These are phyloP conservation scores for Fusarium xyrophilum DNA, from an alignment of 2,329 filamentous ascomycete species.

Conservation along the genomic window DNA sequence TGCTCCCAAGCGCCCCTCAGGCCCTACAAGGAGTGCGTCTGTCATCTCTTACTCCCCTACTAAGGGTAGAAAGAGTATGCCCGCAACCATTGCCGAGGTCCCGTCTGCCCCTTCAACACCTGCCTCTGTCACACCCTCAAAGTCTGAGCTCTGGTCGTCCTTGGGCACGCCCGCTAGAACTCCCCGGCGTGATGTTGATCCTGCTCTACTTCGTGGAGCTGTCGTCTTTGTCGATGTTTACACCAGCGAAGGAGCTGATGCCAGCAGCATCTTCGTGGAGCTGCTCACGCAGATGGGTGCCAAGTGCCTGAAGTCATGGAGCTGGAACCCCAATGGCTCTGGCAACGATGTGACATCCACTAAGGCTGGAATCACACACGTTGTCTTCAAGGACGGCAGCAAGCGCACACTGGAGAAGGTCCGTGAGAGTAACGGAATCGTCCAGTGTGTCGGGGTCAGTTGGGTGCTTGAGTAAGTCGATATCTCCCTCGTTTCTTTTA, in stretches of 20 bases:
- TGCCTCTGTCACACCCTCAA: slow-evolving; percentile 51
- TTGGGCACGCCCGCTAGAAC: slow-evolving; percentile 64
- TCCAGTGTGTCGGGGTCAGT: slow-evolving; percentile 85
- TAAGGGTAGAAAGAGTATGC: slow-evolving; percentile 50
- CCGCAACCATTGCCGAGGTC: slow-evolving; percentile 27
- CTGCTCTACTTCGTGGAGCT: slow-evolving; percentile 68
- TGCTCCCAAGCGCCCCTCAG: slow-evolving; percentile 52
- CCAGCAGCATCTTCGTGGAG: slow-evolving; percentile 81
- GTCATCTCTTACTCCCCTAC: slow-evolving; percentile 63
- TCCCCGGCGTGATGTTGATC: slow-evolving; percentile 60
- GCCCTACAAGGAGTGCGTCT: slow-evolving; percentile 56
- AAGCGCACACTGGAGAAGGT: slow-evolving; percentile 84
- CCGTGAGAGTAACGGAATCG: slow-evolving; percentile 71
- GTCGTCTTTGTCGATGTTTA: slow-evolving; percentile 85
- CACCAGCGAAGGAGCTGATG: slow-evolving; percentile 81
- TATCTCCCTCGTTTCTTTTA: not conserved
- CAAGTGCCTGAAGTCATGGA: slow-evolving; percentile 77
- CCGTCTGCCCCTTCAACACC: slow-evolving; percentile 44
- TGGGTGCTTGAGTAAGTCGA: slow-evolving; percentile 85
- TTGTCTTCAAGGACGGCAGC: slow-evolving; percentile 88
- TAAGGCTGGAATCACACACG: slow-evolving; percentile 82
- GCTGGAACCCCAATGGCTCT: slow-evolving; percentile 66
- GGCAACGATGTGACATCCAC: slow-evolving; percentile 48
- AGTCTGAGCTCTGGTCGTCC: slow-evolving; percentile 61
- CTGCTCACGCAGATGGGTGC: slow-evolving; percentile 83